A percentile compares a stretch with the other conserved stretches of the same genome.
These are phyloP conservation scores for Microsporum ferrugineum DNA, from an alignment of 2,329 filamentous ascomycete species.

Conservation along the genomic window DNA sequence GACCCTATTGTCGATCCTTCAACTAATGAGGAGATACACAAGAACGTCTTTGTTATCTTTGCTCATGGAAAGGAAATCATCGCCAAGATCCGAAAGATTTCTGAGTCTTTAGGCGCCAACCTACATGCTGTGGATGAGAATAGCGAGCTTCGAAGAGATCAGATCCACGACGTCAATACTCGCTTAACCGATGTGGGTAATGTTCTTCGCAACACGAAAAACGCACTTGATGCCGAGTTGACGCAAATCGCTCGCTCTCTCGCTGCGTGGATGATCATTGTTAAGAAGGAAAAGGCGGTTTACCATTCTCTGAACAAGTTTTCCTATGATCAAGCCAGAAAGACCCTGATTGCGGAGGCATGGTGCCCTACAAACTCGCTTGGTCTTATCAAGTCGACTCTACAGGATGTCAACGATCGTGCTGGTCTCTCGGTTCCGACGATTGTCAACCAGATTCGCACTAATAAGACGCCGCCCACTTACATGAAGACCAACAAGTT, in stretches of 20 bases:
- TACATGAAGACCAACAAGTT: slow-evolving; percentile 98
- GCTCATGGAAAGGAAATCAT: slow-evolving; percentile 97
- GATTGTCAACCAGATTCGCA: slow-evolving; percentile 95
- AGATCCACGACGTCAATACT: slow-evolving; percentile 95
- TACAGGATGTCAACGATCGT: slow-evolving; percentile 92
- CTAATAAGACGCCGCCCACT: slow-evolving; percentile 93
- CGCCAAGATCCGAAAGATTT: slow-evolving; percentile 97
- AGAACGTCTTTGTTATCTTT: slow-evolving; percentile 99
- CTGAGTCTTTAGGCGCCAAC: slow-evolving; percentile 89
- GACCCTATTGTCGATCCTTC: slow-evolving; percentile 84
- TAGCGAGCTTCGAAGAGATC: slow-evolving; percentile 84
- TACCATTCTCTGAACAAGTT: slow-evolving; percentile 93
- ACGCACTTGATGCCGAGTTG: slow-evolving; percentile 82
- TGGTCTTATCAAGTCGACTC: slow-evolving; percentile 75
- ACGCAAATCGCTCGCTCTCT: slow-evolving; percentile 86
- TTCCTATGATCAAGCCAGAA: slow-evolving; percentile 89
- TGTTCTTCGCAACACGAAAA: slow-evolving; percentile 89
- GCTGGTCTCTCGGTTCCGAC: slow-evolving; percentile 94
- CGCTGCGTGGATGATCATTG: slow-evolving; percentile 92
- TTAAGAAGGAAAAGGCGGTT: slow-evolving; percentile 96
- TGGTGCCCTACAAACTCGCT: slow-evolving; percentile 94
- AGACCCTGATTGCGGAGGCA: slow-evolving; percentile 92
- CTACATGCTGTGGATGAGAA: slow-evolving; percentile 97
- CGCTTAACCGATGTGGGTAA: slow-evolving; percentile 82
- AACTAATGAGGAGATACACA: slow-evolving; percentile 83